A percentile compares a stretch with the other conserved stretches of the same genome.
Conservation (phyloP, 176 grass and related monocot species). For the Paspalum vaginatum region DNA sequence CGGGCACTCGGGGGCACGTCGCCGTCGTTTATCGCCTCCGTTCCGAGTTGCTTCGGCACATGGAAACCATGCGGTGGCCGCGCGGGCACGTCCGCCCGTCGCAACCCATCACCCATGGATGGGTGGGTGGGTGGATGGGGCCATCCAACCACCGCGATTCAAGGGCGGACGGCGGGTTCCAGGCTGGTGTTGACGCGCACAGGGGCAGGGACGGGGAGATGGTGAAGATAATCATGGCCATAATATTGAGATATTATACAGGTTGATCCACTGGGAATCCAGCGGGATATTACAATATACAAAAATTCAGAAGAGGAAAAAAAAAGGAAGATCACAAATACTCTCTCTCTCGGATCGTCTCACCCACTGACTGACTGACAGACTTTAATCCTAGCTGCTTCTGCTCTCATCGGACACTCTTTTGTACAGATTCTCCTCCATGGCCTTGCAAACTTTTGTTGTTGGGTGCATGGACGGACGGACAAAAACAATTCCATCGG, state of each 20-base stretch:
- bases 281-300: constrained; percentile 53
- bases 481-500: constrained; percentile 61
- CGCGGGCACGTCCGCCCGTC: too few relatives aligned
- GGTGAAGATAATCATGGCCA: constrained; percentile 20
- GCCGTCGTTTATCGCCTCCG: constrained; percentile 26
- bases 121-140: too few relatives aligned
- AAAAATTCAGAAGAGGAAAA: not conserved
- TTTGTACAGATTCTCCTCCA: constrained; percentile 68
- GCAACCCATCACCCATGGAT: too few relatives aligned
- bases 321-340: constrained; percentile 23
- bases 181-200: not conserved
- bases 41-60: constrained; percentile 51
- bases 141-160: constrained; percentile 32
- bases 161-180: too few relatives aligned
- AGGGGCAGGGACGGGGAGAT: too few relatives aligned
- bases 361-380: constrained; percentile 21
- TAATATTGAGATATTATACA: constrained; percentile 41
- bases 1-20: too few relatives aligned
- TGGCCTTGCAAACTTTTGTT: constrained; percentile 56
- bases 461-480: constrained; percentile 60
- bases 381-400: constrained; percentile 33
- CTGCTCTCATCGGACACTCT: constrained; percentile 37
- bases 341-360: constrained; percentile 22
- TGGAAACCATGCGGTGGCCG: constrained; percentile 45
- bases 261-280: constrained; percentile 41